A percentile compares a stretch with the other conserved stretches of the same genome.
phyloP scores from a whole-genome alignment of 306 rosid species.

The Dryas octopetala region DNA sequence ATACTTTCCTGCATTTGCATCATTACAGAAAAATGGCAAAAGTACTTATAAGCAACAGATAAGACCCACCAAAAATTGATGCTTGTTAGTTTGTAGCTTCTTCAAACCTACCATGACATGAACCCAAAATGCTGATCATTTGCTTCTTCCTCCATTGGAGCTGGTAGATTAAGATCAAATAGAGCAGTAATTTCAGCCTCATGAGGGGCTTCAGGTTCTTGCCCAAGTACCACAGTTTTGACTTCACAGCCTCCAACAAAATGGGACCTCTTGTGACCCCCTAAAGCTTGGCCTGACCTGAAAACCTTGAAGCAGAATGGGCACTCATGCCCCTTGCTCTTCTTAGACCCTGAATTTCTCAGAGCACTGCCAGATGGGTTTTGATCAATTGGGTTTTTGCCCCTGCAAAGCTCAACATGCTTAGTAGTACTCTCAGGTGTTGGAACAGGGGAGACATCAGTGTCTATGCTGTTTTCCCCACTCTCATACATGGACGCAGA shows the following conservation, averaged over 20 bases:
- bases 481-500: conserved; percentile 56
- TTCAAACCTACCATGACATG: conserved; percentile 39
- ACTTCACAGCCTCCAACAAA: conserved; percentile 69
- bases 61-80: conserved; percentile 31
- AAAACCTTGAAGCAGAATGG: conserved; percentile 76
- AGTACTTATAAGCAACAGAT: conserved; percentile 25
- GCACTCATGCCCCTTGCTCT: conserved; percentile 72
- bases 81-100: conserved; percentile 14
- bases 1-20: conserved; percentile 42
- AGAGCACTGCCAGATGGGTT: conserved; percentile 33
- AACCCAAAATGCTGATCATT: conserved; percentile 29
- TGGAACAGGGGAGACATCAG: conserved; percentile 37
- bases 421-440: conserved; percentile 27
- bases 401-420: conserved; percentile 19
- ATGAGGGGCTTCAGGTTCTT: conserved; percentile 31
- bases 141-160: conserved; percentile 67
- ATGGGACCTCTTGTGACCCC: conserved; percentile 97
- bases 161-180: conserved; percentile 91
- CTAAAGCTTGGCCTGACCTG: conserved; percentile 93
- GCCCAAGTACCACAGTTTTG: conserved; percentile 48
- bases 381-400: conserved; percentile 25
- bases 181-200: conserved; percentile 41
- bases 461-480: conserved; percentile 63
- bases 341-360: conserved; percentile 54
- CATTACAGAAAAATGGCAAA: conserved; percentile 29